Evolutionary conservation across 495 filamentous ascomycete genomes (phyloP).

Genomic region (Aspergillus bertholletiae): DNA sequence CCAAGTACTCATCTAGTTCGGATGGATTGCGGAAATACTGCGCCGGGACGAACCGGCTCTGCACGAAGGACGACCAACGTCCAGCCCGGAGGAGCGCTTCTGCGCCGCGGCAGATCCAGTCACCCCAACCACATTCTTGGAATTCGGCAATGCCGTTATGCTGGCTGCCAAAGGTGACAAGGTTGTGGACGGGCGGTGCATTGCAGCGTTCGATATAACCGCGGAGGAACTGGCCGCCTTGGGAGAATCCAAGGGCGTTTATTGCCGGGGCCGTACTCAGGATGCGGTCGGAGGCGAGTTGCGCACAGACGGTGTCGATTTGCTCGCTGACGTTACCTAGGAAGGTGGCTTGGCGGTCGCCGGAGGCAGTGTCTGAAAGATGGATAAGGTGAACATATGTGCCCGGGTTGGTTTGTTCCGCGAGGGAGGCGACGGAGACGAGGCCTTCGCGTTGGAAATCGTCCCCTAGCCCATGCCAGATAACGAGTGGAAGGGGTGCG

Average conservation of each 20-base stretch:
- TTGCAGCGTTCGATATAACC: slow-evolving; percentile 93
- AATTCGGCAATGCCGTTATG: slow-evolving; percentile 92
- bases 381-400: slow-evolving; percentile 81
- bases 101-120: slow-evolving; percentile 78
- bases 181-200: slow-evolving; percentile 68
- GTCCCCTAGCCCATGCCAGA: slow-evolving; percentile 86
- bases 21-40: slow-evolving; percentile 87
- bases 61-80: slow-evolving; percentile 73
- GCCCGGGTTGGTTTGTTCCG: slow-evolving; percentile 69
- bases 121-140: slow-evolving; percentile 56
- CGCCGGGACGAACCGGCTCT: slow-evolving; percentile 79
- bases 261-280: slow-evolving; percentile 75
- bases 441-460: slow-evolving; percentile 75
- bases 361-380: slow-evolving; percentile 59
- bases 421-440: slow-evolving; percentile 59
- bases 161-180: slow-evolving; percentile 90
- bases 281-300: slow-evolving; percentile 72
- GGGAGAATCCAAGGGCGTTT: slow-evolving; percentile 91
- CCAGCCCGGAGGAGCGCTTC: slow-evolving; percentile 67
- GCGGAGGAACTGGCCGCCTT: slow-evolving; percentile 93
- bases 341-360: slow-evolving; percentile 81
- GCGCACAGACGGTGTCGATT: slow-evolving; percentile 71
- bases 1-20: slow-evolving; percentile 70
- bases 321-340: slow-evolving; percentile 86
- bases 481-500: slow-evolving; percentile 73